A percentile compares a stretch with the other conserved stretches of the same genome.
Evolutionary conservation across 2,329 filamentous ascomycete genomes (phyloP).

Genomic region (Alternaria incomplexa): DNA sequence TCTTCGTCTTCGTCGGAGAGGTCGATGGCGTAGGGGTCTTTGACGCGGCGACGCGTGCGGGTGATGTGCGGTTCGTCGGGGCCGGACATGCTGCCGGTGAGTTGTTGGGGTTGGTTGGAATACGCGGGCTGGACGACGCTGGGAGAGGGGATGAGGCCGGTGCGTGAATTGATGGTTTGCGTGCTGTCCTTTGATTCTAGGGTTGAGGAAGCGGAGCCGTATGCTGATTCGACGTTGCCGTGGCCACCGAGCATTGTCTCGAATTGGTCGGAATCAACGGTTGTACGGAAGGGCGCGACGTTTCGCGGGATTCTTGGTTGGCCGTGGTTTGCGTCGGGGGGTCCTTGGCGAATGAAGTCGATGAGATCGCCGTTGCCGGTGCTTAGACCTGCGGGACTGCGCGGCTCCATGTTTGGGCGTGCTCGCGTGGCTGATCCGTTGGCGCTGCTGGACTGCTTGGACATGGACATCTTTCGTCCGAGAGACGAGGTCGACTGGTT

Average conservation of each 20-base stretch:
- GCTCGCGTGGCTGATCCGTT: slow-evolving; percentile 35
- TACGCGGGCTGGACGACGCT: slow-evolving; percentile 45
- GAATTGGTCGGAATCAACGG: slow-evolving; percentile 85
- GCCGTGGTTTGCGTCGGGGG: slow-evolving; percentile 64
- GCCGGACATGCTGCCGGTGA: slow-evolving; percentile 37
- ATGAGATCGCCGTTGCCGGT: slow-evolving; percentile 83
- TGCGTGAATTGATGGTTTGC: slow-evolving; percentile 76
- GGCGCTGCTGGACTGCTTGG: slow-evolving; percentile 20
- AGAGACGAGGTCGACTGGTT: slow-evolving; percentile 35
- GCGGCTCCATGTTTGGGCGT: slow-evolving; percentile 57
- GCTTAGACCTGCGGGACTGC: slow-evolving; percentile 70
- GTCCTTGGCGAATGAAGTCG: slow-evolving; percentile 91
- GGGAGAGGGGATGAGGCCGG: slow-evolving; percentile 63
- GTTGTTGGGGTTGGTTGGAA: slow-evolving; percentile 44
- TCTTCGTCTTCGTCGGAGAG: slow-evolving; percentile 46
- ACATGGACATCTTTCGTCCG: slow-evolving; percentile 35
- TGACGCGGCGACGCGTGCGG: slow-evolving; percentile 77
- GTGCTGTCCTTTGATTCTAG: slow-evolving; percentile 51
- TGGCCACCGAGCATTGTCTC: slow-evolving; percentile 44
- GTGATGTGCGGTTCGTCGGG: slow-evolving; percentile 62
- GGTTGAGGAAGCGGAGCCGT: slow-evolving; percentile 44
- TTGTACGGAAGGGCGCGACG: slow-evolving; percentile 84
- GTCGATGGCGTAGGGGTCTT: slow-evolving; percentile 94
- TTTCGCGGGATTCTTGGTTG: slow-evolving; percentile 77
- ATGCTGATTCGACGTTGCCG: slow-evolving; percentile 42